Conservation (phyloP, 441 rosid genomes). For the Pelargonium fulgidum region DNA sequence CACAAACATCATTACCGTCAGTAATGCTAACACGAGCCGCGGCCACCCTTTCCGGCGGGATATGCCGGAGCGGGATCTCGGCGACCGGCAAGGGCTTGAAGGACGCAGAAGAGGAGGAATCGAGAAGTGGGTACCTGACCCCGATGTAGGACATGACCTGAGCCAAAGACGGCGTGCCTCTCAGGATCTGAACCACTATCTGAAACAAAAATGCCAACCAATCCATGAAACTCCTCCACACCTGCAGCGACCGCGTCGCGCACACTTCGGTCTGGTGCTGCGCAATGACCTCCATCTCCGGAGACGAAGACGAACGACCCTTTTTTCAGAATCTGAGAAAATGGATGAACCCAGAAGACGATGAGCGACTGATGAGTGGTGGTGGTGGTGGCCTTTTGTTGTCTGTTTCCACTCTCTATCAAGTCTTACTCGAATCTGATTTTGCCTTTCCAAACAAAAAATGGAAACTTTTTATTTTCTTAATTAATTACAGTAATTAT, state of each 20-base stretch:
- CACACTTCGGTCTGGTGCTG: conserved; percentile 20
- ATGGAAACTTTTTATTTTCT: no score
- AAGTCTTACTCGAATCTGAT: background rate
- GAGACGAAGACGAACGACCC: background rate
- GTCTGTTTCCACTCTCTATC: background rate
- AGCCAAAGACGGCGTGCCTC: conserved; percentile 33
- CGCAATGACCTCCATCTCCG: conserved; percentile 1
- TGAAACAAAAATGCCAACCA: conserved; percentile 32
- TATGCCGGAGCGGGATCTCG: conserved; percentile 34
- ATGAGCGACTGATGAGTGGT: background rate
- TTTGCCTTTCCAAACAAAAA: background rate
- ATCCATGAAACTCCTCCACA: conserved; percentile 35
- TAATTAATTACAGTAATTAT: no score
- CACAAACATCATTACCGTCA: conserved; percentile 1
- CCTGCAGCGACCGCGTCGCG: conserved; percentile 29
- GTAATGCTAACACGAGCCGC: background rate
- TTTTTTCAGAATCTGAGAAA: background rate
- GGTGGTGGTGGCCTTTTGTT: background rate
- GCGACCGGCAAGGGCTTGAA: conserved; percentile 41
- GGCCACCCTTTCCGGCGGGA: background rate
- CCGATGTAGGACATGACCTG: conserved; percentile 35
- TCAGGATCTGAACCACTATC: conserved; percentile 32
- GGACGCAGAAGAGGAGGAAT: conserved; percentile 19
- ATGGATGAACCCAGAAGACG: background rate
- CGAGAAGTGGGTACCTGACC: conserved; percentile 15